Percentiles rank a stretch among this genome's conserved stretches.
Conservation (phyloP, 192 early-diverging fungal species). For the Jimgerdemannia flammicorona region DNA sequence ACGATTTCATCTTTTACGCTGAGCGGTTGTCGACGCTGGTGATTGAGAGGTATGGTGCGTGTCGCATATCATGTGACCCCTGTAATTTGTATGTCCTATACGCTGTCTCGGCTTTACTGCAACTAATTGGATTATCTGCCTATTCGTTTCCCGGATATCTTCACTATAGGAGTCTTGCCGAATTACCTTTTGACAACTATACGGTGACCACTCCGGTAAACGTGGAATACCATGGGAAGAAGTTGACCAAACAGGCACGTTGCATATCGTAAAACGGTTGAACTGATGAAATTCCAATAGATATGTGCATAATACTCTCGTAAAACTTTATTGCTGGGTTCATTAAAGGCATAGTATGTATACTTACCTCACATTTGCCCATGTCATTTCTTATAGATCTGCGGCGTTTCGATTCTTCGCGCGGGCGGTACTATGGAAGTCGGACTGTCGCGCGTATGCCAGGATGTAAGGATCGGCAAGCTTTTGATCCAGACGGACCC, state of each 20-base stretch:
- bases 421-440: constrained; percentile 91
- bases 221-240: constrained; percentile 48
- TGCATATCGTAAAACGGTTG: not conserved
- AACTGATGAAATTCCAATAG: no score
- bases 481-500: constrained; percentile 86
- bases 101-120: no score
- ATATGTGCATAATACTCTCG: no score
- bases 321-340: no score
- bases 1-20: constrained; percentile 91
- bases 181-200: constrained; percentile 45
- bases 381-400: constrained; percentile 35
- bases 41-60: constrained; percentile 64
- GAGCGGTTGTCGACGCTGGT: constrained; percentile 84
- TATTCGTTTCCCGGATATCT: not conserved
- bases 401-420: constrained; percentile 81
- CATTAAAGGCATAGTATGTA: no score
- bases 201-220: constrained; percentile 59
- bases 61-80: no score
- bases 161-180: constrained; percentile 54
- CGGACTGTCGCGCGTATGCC: constrained; percentile 75
- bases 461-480: constrained; percentile 82
- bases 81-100: no score
- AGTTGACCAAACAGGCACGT: constrained; percentile 24
- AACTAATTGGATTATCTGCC: no score
- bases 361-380: not conserved